Conservation (phyloP, 1,139 yeast genomes). For the Suzukiozyma palmioleophila region DNA sequence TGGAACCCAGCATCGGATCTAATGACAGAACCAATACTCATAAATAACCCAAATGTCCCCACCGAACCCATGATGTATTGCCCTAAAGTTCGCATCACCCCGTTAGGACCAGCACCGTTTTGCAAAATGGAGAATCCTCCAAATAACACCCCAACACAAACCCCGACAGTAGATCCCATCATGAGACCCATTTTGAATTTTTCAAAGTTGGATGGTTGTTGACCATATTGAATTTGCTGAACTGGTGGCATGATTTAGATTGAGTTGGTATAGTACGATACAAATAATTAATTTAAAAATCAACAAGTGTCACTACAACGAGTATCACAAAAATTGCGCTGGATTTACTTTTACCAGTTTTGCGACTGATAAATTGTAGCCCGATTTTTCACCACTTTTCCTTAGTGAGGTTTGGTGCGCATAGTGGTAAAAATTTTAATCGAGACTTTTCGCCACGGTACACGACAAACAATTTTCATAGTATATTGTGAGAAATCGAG, state of each 20-base stretch:
- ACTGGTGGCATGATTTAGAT: conserved; percentile 68
- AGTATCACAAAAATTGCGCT: neutral
- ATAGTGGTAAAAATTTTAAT: too few relatives aligned
- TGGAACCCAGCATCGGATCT: conserved; percentile 63
- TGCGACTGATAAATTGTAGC: neutral
- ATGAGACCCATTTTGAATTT: conserved; percentile 97
- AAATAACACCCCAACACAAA: conserved; percentile 89
- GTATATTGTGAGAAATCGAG: neutral
- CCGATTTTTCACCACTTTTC: too few relatives aligned
- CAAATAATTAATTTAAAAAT: neutral
- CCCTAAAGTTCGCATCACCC: conserved; percentile 93
- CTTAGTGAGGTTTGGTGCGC: neutral
- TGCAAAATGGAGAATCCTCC: conserved; percentile 91
- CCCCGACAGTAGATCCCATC: conserved; percentile 97
- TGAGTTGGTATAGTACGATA: neutral
- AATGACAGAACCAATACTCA: conserved; percentile 92
- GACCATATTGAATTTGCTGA: conserved; percentile 66
- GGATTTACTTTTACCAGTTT: neutral
- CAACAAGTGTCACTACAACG: neutral
- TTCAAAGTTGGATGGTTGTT: conserved; percentile 84
- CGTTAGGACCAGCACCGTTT: conserved; percentile 98
- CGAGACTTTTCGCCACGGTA: conserved; percentile 1
- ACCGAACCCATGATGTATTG: conserved; percentile 96
- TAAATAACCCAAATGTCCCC: conserved; percentile 91
- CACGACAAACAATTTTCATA: conserved; percentile 3